A percentile compares a stretch with the other conserved stretches of the same genome.
phyloP scores from a whole-genome alignment of 2,329 filamentous ascomycete species.

The Didymella pomorum region DNA sequence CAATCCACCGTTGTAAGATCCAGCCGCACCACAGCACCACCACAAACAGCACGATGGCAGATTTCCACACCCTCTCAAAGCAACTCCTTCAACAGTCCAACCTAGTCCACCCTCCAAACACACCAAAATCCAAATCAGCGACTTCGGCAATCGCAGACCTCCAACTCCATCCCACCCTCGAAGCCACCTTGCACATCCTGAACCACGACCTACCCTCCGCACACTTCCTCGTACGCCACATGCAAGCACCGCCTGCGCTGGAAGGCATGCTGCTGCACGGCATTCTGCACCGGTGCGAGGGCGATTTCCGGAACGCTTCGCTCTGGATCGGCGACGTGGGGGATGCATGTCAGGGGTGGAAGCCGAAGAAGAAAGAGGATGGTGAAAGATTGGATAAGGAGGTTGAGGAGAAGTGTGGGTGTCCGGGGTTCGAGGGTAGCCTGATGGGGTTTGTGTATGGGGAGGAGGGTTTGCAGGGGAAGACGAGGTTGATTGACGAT shows the following conservation, averaged over 20 bases:
- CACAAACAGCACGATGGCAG: not conserved
- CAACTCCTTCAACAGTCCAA: constrained; percentile 29
- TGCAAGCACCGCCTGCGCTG: constrained; percentile 58
- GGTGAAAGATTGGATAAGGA: constrained; percentile 26
- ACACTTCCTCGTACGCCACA: constrained; percentile 62
- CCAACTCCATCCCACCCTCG: constrained; percentile 57
- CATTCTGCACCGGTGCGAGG: constrained; percentile 61
- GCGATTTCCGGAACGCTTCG: constrained; percentile 59
- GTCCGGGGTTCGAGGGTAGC: constrained; percentile 11
- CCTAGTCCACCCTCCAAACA: constrained; percentile 26
- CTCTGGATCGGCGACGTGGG: constrained; percentile 59
- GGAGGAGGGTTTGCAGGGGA: constrained; percentile 20
- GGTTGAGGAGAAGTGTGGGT: constrained; percentile 13
- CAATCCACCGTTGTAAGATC: too few species aligned
- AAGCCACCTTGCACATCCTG: constrained; percentile 60
- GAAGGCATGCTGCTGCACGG: constrained; percentile 63
- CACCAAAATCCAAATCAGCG: constrained; percentile 20
- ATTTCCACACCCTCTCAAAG: constrained; percentile 13
- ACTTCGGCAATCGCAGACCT: constrained; percentile 44
- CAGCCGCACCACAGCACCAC: not conserved
- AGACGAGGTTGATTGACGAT: constrained; percentile 40
- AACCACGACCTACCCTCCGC: constrained; percentile 60
- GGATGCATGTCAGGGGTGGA: constrained; percentile 45
- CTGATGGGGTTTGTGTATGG: constrained; percentile 36
- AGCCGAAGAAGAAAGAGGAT: constrained; percentile 32